Evolutionary conservation across 139 green algal species (phyloP), one percentile per base, ranked within the genome.

Genomic region (Haematococcus lacustris): DNA sequence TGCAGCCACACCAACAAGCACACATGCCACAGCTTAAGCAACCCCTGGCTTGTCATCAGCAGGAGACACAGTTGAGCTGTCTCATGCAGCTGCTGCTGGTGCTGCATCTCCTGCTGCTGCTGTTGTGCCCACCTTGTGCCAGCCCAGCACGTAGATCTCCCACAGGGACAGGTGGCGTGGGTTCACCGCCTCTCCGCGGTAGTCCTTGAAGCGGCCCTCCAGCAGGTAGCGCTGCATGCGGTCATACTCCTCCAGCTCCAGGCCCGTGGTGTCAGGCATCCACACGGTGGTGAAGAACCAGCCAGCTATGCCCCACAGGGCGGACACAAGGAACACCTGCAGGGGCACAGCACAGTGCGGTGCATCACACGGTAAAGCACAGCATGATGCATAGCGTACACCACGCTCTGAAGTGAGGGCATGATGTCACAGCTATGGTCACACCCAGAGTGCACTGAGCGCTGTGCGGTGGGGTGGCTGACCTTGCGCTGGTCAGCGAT

Each of bases 171-270:
- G 53, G 33, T 64, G 53, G 23, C 33, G 30, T 21, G 53, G 53
- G 26, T 64, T 64, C 23, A 91, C 71, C 5, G 87, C 88, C 66
- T 89, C 77, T 5, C 73, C 73, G 64, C 82, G 80, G 73, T 85
- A 85, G 26, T 85, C 69, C 32, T 84, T 35, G 33, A 81, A 82
- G 33, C 75, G 76, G 17, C 70, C 79, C n/a, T 75, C 68, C 33
- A 85, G 66, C 28, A 82, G 47, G 66, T 78, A 82, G n/a, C 53
- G 65, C 51, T 71, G 70, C 76, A 82, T 67, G 62, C 78, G 73
- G 79, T 93, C 88, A n/a, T 83, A 74, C 71, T 93, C 88, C 2
- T 79, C 68, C 41, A 92, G 78, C 39, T 81, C 75, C 51, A 93
- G 70, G 23, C 88, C 78, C 53, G 80, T 83, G 38, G 82, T 87